Percentiles rank a stretch among this genome's conserved stretches.
Evolutionary conservation across 2,329 filamentous ascomycete genomes (phyloP).

Genomic region (Bimuria novae-zelandiae): DNA sequence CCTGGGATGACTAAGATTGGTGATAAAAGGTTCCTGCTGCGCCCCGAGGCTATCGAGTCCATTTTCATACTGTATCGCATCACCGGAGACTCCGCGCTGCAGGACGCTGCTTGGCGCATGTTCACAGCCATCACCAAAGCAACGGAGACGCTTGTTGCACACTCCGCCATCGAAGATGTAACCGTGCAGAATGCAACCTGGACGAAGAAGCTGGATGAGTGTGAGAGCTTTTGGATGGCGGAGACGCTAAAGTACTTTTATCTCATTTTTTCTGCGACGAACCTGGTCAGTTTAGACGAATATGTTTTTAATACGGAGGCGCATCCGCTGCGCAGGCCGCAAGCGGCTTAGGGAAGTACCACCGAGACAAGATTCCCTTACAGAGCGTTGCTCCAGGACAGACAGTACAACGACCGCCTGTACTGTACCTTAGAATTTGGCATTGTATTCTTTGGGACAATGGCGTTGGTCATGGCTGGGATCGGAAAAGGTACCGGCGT

Average conservation of each 20-base stretch:
- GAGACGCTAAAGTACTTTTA: conserved; percentile 96
- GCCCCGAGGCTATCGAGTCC: conserved; percentile 83
- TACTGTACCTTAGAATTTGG: too few species aligned
- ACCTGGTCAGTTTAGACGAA: conserved; percentile 68
- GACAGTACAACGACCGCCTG: too few species aligned
- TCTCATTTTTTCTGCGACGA: conserved; percentile 73
- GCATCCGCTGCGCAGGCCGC: conserved; percentile 54
- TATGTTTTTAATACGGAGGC: conserved; percentile 66
- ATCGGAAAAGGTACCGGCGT: too few species aligned
- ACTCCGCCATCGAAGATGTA: conserved; percentile 73
- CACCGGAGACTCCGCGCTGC: conserved; percentile 75
- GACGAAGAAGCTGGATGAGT: conserved; percentile 38
- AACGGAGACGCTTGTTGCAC: conserved; percentile 68
- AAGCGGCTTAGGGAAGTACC: too few species aligned
- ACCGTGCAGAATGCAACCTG: conserved; percentile 40
- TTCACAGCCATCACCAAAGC: conserved; percentile 71
- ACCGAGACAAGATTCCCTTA: too few species aligned
- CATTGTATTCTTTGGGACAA: too few species aligned
- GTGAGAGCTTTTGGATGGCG: conserved; percentile 82
- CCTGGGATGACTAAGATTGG: conserved; percentile 48
- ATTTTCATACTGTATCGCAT: conserved; percentile 91
- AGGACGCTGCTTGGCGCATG: conserved; percentile 86
- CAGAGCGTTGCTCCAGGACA: too few species aligned
- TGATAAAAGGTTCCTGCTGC: conserved; percentile 48
- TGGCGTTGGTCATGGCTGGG: too few species aligned